Conservation (phyloP, 139 green algal species). For the Chlamydomonas sp. region DNA sequence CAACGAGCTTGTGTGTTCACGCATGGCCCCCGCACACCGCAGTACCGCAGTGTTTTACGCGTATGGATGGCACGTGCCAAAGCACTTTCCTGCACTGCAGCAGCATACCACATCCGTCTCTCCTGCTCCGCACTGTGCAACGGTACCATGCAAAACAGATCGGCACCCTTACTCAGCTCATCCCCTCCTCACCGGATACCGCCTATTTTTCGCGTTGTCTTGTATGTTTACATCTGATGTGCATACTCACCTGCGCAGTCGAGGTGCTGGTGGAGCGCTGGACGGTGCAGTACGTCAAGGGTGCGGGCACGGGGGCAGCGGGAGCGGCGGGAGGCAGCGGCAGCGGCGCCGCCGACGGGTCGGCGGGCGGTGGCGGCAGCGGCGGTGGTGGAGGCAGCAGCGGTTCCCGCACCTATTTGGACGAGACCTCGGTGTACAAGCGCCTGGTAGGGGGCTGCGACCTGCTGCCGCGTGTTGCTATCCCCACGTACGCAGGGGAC, state of each 20-base stretch:
- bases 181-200: neutral
- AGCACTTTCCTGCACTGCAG: neutral
- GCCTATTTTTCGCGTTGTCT: neutral
- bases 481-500: neutral
- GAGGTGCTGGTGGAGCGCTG: constrained; percentile 74
- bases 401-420: constrained; percentile 28
- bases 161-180: neutral
- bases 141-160: neutral
- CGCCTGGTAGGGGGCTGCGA: constrained; percentile 35
- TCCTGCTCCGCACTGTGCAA: neutral
- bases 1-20: no score
- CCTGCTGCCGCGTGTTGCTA: neutral
- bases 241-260: neutral
- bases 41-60: no score
- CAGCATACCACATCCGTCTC: neutral
- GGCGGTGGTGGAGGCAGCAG: neutral
- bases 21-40: no score
- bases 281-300: constrained; percentile 56
- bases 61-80: no score
- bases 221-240: no score
- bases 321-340: neutral
- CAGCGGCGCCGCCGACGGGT: neutral
- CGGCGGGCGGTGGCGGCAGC: neutral
- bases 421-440: constrained; percentile 62
- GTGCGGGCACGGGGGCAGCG: constrained; percentile 7